Evolutionary conservation across 140 eudicot species (phyloP).

Genomic region (Cichorium intybus): DNA sequence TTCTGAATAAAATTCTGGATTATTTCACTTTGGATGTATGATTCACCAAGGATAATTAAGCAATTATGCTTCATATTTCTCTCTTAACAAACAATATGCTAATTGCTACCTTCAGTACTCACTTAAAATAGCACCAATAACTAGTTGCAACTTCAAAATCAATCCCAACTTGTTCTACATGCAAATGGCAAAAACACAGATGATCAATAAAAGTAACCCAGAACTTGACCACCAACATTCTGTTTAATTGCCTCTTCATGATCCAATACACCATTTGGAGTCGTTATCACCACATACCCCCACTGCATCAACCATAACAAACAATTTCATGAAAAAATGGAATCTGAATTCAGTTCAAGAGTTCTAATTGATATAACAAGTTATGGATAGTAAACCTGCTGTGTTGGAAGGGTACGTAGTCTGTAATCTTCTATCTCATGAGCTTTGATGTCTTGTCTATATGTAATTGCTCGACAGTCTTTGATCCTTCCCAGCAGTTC

Average conservation of each 20-base stretch:
- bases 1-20: background rate
- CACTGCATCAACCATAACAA: conserved; percentile 53
- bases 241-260: conserved; percentile 91
- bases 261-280: conserved; percentile 90
- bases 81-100: background rate
- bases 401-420: conserved; percentile 72
- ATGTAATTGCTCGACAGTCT: conserved; percentile 82
- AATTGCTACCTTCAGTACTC: background rate
- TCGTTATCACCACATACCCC: conserved; percentile 93
- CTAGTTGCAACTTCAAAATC: background rate
- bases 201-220: conserved; percentile 71
- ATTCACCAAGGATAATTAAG: background rate
- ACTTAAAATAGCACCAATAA: too few relatives aligned
- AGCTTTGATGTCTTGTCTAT: conserved; percentile 91
- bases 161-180: conserved; percentile 7
- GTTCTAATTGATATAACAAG: background rate
- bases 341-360: background rate
- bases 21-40: background rate
- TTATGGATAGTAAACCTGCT: conserved; percentile 51
- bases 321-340: background rate
- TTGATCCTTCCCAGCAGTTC: conserved; percentile 74
- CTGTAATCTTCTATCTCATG: conserved; percentile 65
- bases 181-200: background rate
- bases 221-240: conserved; percentile 91
- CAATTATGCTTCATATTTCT: background rate